These are phyloP conservation scores for Coemansia sp. DNA, from an alignment of 192 early-diverging fungal species.

Conservation along the genomic window DNA sequence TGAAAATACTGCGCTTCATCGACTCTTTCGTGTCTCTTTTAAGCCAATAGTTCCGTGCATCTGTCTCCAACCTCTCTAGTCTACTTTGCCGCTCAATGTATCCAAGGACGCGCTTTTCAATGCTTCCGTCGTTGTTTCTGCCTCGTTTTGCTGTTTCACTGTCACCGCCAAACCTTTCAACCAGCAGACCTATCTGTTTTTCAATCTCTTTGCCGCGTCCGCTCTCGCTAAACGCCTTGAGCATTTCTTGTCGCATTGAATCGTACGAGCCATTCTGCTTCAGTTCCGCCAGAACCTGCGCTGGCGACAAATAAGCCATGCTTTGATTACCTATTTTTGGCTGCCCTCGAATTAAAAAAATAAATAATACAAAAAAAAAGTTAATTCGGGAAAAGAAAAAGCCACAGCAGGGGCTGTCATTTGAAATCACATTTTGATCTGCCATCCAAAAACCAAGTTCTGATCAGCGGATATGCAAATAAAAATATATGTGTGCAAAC, in stretches of 20 bases:
- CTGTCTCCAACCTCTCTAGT: slow-evolving; percentile 32
- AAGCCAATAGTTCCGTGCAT: slow-evolving; percentile 42
- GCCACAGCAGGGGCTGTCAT: too few relatives aligned
- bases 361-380: not conserved
- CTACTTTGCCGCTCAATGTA: slow-evolving; percentile 19
- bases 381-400: not conserved
- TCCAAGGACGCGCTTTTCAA: slow-evolving; percentile 20
- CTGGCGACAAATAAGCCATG: slow-evolving; percentile 19
- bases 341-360: too few relatives aligned
- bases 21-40: slow-evolving; percentile 2
- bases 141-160: not conserved
- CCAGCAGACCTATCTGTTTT: not conserved
- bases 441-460: too few relatives aligned
- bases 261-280: slow-evolving; percentile 38
- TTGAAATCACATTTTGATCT: too few relatives aligned
- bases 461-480: not conserved
- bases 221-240: slow-evolving; percentile 20
- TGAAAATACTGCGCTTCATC: not conserved
- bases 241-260: slow-evolving; percentile 29
- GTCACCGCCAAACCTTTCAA: slow-evolving; percentile 22
- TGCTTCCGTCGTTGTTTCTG: slow-evolving; percentile 4
- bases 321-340: not conserved
- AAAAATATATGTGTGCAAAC: not conserved
- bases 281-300: slow-evolving; percentile 28
- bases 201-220: slow-evolving; percentile 29